phyloP scores from a whole-genome alignment of 2,329 filamentous ascomycete species.

The Dothistroma pini region DNA sequence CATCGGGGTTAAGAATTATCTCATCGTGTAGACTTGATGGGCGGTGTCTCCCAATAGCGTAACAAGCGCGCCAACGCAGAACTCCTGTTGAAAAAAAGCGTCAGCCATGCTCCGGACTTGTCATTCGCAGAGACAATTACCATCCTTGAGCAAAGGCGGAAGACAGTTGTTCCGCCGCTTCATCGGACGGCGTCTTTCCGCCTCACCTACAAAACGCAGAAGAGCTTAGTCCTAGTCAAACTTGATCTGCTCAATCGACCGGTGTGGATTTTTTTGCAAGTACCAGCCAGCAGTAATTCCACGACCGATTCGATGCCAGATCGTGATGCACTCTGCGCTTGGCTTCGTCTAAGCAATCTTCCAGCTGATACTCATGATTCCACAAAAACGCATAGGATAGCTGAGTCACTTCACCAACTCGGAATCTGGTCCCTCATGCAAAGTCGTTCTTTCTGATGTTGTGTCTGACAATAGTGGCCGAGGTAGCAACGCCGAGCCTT shows the following conservation, averaged over 20 bases:
- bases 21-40: constrained; percentile 31
- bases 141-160: constrained; percentile 64
- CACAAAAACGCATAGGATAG: no score
- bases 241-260: constrained; percentile 61
- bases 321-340: constrained; percentile 61
- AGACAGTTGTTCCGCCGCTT: constrained; percentile 57
- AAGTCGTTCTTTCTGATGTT: background rate
- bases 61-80: constrained; percentile 63
- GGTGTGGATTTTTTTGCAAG: constrained; percentile 61
- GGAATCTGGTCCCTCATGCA: background rate
- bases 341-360: constrained; percentile 61
- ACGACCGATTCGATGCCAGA: constrained; percentile 64
- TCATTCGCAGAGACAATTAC: no score
- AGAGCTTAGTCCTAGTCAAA: background rate
- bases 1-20: no score
- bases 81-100: constrained; percentile 38
- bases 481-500: background rate
- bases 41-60: constrained; percentile 62
- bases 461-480: background rate
- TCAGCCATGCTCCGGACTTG: background rate
- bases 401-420: background rate
- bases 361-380: no score
- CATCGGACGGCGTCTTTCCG: constrained; percentile 51
- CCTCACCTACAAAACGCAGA: constrained; percentile 45
- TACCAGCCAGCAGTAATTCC: constrained; percentile 73